phyloP scores from a whole-genome alignment of 805 yeast genomes.

The Saccharomyces mikatae region DNA sequence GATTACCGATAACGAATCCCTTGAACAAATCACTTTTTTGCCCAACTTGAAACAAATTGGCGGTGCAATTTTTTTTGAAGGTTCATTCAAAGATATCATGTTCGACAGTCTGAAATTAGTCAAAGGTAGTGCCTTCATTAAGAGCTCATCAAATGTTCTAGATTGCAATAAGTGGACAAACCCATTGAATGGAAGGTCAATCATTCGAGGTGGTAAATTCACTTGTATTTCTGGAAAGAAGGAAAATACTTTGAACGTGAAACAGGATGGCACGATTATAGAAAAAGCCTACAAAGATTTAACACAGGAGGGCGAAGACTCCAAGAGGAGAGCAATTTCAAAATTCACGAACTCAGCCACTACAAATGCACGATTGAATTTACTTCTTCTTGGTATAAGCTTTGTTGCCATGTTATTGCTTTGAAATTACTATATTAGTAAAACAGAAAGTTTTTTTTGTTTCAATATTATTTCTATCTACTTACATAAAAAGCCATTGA shows the following conservation, averaged over 20 bases:
- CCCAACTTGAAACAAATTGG: conserved; percentile 57
- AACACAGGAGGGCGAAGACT: conserved; percentile 10
- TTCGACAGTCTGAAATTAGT: conserved; percentile 53
- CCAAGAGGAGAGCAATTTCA: conserved; percentile 2
- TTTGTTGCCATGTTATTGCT: neutral
- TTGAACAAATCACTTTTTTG: conserved; percentile 50
- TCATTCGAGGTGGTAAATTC: conserved; percentile 70
- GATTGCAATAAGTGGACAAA: conserved; percentile 61
- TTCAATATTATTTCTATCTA: neutral
- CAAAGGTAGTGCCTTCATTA: conserved; percentile 66
- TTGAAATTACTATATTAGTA: neutral
- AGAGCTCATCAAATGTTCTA: conserved; percentile 41
- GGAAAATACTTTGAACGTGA: conserved; percentile 37
- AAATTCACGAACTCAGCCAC: neutral
- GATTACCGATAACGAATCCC: conserved; percentile 50
- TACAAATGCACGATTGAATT: neutral
- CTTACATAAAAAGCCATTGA: neutral
- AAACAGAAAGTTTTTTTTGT: neutral
- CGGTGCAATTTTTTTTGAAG: conserved; percentile 69
- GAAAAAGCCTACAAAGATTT: conserved; percentile 14
- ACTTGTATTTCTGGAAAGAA: conserved; percentile 47
- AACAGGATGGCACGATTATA: conserved; percentile 40
- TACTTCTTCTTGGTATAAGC: neutral
- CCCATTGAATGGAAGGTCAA: conserved; percentile 40
- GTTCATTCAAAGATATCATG: conserved; percentile 48